phyloP scores from a whole-genome alignment of 2,329 filamentous ascomycete genomes.

The Verticillium nubilum region DNA sequence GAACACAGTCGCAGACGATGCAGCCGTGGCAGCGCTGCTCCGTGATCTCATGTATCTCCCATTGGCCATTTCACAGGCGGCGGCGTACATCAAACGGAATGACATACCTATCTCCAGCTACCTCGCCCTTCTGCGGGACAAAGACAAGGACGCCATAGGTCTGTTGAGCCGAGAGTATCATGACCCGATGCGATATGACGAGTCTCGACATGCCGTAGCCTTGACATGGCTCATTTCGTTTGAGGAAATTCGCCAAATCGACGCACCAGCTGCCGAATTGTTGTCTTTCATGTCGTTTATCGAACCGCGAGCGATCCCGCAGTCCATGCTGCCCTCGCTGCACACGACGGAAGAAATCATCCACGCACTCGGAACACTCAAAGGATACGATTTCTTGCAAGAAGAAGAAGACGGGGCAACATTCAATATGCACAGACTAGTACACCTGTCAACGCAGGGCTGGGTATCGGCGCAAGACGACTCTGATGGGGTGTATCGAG shows the following conservation, averaged over 20 bases:
- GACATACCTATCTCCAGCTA: not conserved
- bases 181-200: conserved; percentile 23
- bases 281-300: conserved; percentile 34
- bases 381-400: conserved; percentile 24
- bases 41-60: not conserved
- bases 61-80: not conserved
- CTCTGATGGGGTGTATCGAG: not conserved
- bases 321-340: conserved; percentile 20
- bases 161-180: conserved; percentile 27
- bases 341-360: conserved; percentile 7
- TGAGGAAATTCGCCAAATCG: conserved; percentile 22
- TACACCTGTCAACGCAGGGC: conserved; percentile 23
- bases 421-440: conserved; percentile 30
- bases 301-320: conserved; percentile 31
- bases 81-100: not conserved
- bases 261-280: conserved; percentile 24
- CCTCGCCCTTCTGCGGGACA: not conserved
- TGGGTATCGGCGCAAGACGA: conserved; percentile 18
- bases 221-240: conserved; percentile 36
- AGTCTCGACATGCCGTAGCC: conserved; percentile 26
- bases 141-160: not conserved
- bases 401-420: conserved; percentile 15
- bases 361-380: conserved; percentile 22
- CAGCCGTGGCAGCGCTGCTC: not conserved
- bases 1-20: not conserved